A percentile compares a stretch with the other conserved stretches of the same genome.
Evolutionary conservation across 2,329 filamentous ascomycete species (phyloP).

Genomic region (Botrytis porri): DNA sequence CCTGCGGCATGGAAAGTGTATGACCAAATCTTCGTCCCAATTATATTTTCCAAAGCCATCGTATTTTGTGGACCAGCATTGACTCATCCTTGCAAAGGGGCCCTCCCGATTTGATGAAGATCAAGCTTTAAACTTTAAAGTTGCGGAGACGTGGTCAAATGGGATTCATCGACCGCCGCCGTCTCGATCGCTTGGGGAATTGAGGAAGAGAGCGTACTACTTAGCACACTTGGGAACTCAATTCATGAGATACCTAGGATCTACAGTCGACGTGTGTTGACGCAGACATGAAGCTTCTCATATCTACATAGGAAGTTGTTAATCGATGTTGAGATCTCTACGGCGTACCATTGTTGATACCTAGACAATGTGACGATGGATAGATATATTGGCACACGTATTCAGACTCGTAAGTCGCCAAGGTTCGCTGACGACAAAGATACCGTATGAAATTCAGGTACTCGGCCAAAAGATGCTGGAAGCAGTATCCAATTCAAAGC

Average conservation of each 20-base stretch:
- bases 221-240: neutral
- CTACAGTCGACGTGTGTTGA: neutral
- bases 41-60: neutral
- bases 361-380: neutral
- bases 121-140: constrained; percentile 9
- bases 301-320: neutral
- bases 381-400: constrained; percentile 8
- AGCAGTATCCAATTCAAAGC: neutral
- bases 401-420: neutral
- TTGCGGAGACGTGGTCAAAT: constrained; percentile 11
- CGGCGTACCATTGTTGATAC: neutral
- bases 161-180: neutral
- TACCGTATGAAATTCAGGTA: neutral
- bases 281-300: neutral
- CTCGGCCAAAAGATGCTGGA: neutral
- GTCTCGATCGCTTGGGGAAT: neutral
- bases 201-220: neutral
- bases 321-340: neutral
- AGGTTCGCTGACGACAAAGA: constrained; percentile 6
- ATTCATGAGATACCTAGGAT: neutral
- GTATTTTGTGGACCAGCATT: neutral
- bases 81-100: constrained; percentile 5
- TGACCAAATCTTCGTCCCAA: neutral
- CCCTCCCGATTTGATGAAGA: neutral
- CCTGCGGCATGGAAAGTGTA: neutral